Evolutionary conservation across 768 basidiomycete genomes (phyloP).

Genomic region (Strobilomyces confusus): DNA sequence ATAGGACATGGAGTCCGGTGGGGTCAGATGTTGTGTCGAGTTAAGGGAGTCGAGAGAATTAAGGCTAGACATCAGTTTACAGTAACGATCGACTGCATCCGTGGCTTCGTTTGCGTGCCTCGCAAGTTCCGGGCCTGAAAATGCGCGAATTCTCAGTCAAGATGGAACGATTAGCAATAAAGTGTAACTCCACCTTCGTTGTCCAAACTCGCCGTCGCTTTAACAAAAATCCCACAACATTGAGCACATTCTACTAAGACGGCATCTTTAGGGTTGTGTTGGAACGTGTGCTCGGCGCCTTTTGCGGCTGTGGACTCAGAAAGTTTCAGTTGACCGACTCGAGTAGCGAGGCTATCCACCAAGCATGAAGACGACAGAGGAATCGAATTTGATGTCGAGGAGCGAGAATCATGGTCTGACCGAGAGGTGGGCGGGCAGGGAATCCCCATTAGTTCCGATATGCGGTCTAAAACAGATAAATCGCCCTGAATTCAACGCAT

Average conservation of each 20-base stretch:
- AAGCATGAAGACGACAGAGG: conserved; percentile 2
- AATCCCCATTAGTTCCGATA: conserved; percentile 39
- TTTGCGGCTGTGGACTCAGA: conserved; percentile 6
- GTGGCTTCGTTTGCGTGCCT: conserved; percentile 20
- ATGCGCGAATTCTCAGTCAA: neutral
- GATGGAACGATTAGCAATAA: neutral
- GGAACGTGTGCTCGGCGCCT: neutral
- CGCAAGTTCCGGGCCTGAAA: conserved; percentile 14
- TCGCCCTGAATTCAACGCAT: conserved; percentile 38
- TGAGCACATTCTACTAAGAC: conserved; percentile 37
- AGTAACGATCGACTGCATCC: conserved; percentile 19
- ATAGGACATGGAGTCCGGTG: neutral
- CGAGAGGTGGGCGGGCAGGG: conserved; percentile 5
- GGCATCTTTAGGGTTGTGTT: conserved; percentile 3
- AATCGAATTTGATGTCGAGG: neutral
- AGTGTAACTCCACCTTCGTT: conserved; percentile 6
- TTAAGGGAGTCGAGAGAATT: conserved; percentile 3
- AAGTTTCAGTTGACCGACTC: conserved; percentile 20
- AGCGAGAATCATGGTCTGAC: neutral
- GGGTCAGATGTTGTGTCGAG: neutral
- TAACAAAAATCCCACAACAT: conserved; percentile 42
- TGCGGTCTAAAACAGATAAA: conserved; percentile 43
- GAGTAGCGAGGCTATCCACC: conserved; percentile 18
- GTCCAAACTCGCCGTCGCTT: conserved; percentile 37
- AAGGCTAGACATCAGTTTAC: conserved; percentile 10